A percentile compares a stretch with the other conserved stretches of the same genome.
These are phyloP conservation scores for Lecanosticta acicola DNA, from an alignment of 2,329 filamentous ascomycete species.

Conservation along the genomic window DNA sequence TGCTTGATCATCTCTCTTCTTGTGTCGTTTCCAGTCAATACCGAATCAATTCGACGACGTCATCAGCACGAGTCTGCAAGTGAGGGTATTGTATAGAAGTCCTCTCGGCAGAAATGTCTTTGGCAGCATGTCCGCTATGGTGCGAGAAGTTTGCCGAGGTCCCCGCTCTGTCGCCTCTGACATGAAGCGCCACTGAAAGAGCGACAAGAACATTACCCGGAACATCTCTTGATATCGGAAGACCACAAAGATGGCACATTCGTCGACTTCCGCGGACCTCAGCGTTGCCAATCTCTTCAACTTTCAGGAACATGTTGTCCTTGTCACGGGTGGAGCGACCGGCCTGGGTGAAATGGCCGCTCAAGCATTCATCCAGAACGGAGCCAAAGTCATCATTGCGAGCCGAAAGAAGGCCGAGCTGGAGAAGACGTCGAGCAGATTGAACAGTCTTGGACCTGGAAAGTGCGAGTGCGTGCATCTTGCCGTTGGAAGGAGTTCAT, in stretches of 20 bases:
- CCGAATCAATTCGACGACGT: no score
- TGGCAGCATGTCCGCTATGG: no score
- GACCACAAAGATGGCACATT: constrained; percentile 26
- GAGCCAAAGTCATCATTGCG: constrained; percentile 37
- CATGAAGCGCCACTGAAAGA: not conserved
- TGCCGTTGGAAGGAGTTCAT: not conserved
- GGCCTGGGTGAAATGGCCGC: constrained; percentile 45
- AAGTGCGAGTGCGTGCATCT: constrained; percentile 37
- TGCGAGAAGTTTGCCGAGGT: not conserved
- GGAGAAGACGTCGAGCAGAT: constrained; percentile 37
- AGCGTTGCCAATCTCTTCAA: constrained; percentile 31
- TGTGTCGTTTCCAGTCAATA: no score
- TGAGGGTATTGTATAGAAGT: no score
- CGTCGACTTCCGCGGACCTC: constrained; percentile 27
- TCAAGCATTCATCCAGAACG: constrained; percentile 44
- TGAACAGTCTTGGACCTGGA: constrained; percentile 42
- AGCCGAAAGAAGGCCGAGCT: constrained; percentile 44
- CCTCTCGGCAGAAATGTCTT: no score
- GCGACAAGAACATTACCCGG: not conserved
- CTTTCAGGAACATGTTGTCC: constrained; percentile 34
- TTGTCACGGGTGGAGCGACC: constrained; percentile 43
- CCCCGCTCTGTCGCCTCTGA: not conserved
- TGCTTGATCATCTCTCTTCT: no score
- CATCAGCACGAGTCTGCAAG: no score
- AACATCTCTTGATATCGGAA: not conserved